Base-by-base conservation (phyloP, 768 basidiomycete genomes). In the Leccinum boreale region DNA sequence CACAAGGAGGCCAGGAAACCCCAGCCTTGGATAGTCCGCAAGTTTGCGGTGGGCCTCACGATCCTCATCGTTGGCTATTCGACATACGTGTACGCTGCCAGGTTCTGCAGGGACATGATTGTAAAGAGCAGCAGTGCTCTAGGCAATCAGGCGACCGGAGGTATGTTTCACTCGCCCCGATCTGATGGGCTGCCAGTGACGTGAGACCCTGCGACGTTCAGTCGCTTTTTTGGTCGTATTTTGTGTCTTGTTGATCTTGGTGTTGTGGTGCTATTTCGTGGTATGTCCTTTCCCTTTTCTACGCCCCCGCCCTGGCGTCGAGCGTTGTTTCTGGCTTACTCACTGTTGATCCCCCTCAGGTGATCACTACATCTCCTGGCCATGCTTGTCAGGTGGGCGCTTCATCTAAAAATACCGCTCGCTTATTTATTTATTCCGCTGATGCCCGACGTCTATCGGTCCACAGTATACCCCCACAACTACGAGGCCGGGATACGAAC, bases 231-330 rank as follows among this genome's bases (percentile, higher is more conserved):
- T 94, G 52, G 77, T 81, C 2, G 79, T 86, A 1, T 94, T 86
- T 65, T 74, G 73, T 36, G 57, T 89, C 5, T 66, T 95, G 21
- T 82, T 82, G 48, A 60, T 86, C n/a, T 82, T 92, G 81, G 79
- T 85, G 78, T 46, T 86, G 0, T 94, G 92, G 92, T 81, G 86
- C 14, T 96, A 95, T 73, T 55, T 80, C 21, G 84, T 82, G 80
- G 92, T 91, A 55, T 52, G 81, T 9, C 36, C 36, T 4, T 44
- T 19, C 69, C 26, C 42, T 26, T 54, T 50, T 48, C 33, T 28
- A 12, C 29, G 12, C 26, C 45, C 28, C 11, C 42, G 19, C 42
- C 42, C n/a, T 49, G 52, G 17, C 31, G 9, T 44, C 50, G 12
- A 28, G n/a, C 45, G 39, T 14, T n/a, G 12, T 33, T 33, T n/a